Percentiles rank a stretch among this genome's conserved stretches.
phyloP scores from a whole-genome alignment of 2,329 filamentous ascomycete genomes.

The Fusarium sarcochroum region DNA sequence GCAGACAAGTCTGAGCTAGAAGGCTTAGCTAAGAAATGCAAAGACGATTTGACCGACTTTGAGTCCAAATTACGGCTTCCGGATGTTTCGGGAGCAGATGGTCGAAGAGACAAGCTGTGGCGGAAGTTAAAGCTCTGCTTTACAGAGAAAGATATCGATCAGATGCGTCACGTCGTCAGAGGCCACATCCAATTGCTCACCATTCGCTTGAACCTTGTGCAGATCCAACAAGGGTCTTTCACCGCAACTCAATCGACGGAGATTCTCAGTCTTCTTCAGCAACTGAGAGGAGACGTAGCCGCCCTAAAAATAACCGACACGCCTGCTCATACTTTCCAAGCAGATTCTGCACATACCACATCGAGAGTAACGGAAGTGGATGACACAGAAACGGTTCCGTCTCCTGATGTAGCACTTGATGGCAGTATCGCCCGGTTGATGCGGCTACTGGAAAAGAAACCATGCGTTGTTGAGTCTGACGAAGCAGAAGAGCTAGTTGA shows the following conservation, averaged over 20 bases:
- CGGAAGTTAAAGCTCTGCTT: not conserved
- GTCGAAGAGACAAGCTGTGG: not conserved
- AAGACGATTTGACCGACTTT: fast-evolving
- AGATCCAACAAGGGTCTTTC: not conserved
- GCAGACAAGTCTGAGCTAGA: not conserved
- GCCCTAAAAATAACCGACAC: fast-evolving
- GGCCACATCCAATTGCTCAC: not conserved
- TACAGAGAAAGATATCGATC: not conserved
- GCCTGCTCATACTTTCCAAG: fast-evolving
- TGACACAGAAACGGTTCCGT: fast-evolving
- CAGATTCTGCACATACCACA: fast-evolving
- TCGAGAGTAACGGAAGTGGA: not conserved
- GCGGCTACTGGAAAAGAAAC: not conserved
- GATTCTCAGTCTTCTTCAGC: not conserved
- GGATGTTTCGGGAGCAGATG: not conserved
- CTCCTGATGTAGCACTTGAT: fast-evolving
- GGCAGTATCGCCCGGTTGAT: not conserved
- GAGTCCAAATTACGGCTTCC: fast-evolving
- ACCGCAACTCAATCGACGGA: not conserved
- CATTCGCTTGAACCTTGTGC: not conserved
- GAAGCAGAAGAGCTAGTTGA: not conserved
- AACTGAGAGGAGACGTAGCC: not conserved
- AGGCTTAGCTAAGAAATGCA: fast-evolving
- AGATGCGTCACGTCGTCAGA: not conserved
- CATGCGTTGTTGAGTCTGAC: not conserved